A percentile compares a stretch with the other conserved stretches of the same genome.
These are phyloP conservation scores for Oenanthe javanica DNA, from an alignment of 140 eudicot species.

Conservation along the genomic window DNA sequence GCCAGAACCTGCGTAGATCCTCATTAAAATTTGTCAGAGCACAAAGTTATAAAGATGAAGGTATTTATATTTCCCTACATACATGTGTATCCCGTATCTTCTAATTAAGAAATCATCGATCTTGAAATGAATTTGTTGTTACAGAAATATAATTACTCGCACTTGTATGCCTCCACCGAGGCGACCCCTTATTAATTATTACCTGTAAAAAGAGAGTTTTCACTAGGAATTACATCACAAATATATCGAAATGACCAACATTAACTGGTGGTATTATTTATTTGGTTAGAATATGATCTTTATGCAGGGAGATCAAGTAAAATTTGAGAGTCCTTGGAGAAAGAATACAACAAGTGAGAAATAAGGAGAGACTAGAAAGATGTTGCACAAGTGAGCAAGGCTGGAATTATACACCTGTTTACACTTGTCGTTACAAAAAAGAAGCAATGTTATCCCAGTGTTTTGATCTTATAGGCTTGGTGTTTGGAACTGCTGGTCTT, in stretches of 20 bases:
- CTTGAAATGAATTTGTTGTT: not conserved
- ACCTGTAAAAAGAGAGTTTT: too few relatives aligned
- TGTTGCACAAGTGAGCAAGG: constrained; percentile 20
- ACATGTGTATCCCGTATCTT: too few relatives aligned
- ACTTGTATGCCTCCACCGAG: not conserved
- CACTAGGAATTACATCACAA: too few relatives aligned
- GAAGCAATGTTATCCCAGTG: not conserved
- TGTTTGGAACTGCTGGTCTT: constrained; percentile 30
- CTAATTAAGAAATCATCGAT: too few relatives aligned
- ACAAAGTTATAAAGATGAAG: constrained; percentile 22
- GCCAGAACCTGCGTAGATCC: not conserved
- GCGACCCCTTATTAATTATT: too few relatives aligned
- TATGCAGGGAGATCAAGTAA: constrained; percentile 35
- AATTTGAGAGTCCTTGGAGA: constrained; percentile 27
- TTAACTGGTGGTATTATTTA: too few relatives aligned
- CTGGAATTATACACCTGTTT: constrained; percentile 33
- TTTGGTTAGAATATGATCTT: not conserved
- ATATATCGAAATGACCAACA: too few relatives aligned
- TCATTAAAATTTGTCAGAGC: constrained; percentile 11
- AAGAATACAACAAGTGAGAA: constrained; percentile 34
- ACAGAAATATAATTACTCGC: not conserved
- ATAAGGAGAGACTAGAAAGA: constrained; percentile 34
- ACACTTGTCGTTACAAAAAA: constrained; percentile 14
- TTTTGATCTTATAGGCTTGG: constrained; percentile 24
- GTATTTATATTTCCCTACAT: not conserved